Percentiles rank a stretch among this genome's conserved stretches.
These are phyloP conservation scores for Crataegus laevigata DNA, from an alignment of 306 rosid genomes.

Conservation along the genomic window DNA sequence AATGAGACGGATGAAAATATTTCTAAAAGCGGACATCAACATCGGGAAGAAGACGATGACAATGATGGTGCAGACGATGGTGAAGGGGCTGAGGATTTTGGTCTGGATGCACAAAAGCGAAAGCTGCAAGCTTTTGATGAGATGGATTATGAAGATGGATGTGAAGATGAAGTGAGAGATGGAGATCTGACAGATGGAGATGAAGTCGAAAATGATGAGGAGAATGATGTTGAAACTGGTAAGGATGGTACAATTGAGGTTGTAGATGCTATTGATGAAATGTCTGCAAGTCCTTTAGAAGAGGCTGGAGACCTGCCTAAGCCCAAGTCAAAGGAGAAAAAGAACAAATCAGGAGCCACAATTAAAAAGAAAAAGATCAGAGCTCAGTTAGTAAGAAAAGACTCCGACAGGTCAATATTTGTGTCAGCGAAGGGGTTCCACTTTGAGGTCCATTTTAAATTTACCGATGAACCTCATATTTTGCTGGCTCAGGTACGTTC, in stretches of 20 bases:
- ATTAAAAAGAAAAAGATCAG: constrained; percentile 15
- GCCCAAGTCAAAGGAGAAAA: constrained; percentile 18
- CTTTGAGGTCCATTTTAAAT: constrained; percentile 68
- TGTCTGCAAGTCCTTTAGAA: constrained; percentile 13
- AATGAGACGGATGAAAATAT: constrained; percentile 37
- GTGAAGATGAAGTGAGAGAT: constrained; percentile 43
- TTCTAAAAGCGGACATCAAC: constrained; percentile 22
- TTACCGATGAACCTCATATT: constrained; percentile 57
- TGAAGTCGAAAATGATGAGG: constrained; percentile 34
- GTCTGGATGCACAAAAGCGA: constrained; percentile 59
- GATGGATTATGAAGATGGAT: constrained; percentile 82
- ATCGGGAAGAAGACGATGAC: constrained; percentile 30
- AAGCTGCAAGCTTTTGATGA: constrained; percentile 67
- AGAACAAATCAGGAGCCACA: constrained; percentile 14
- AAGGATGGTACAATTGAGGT: constrained; percentile 26
- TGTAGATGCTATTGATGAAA: constrained; percentile 16
- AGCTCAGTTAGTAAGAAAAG: constrained; percentile 19
- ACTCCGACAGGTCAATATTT: constrained; percentile 39
- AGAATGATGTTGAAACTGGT: constrained; percentile 29
- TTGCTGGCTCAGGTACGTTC: constrained; percentile 70
- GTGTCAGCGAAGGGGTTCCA: constrained; percentile 48
- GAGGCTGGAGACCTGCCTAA: constrained; percentile 8
- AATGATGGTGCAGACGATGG: constrained; percentile 34
- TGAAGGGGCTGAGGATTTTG: constrained; percentile 69
- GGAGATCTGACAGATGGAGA: constrained; percentile 37